phyloP scores from a whole-genome alignment of 2,329 filamentous ascomycete genomes.

The Neoascochyta sp. region DNA sequence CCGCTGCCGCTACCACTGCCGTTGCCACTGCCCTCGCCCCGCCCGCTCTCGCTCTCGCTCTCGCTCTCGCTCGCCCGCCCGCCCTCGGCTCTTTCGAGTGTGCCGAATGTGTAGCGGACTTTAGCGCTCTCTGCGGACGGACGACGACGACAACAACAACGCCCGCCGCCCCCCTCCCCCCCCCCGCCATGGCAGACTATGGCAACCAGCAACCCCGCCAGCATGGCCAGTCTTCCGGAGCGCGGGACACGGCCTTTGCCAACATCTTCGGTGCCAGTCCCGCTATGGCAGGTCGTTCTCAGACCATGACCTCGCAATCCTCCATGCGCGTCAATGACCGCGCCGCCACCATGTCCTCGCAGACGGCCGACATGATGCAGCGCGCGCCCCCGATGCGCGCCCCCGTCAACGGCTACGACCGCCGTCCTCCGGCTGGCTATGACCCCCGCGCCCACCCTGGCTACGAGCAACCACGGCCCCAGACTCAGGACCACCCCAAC shows the following conservation, averaged over 20 bases:
- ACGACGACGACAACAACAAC: too few relatives aligned
- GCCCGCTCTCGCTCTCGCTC: too few relatives aligned
- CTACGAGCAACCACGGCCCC: slow-evolving; percentile 27
- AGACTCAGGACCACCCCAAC: slow-evolving; percentile 24
- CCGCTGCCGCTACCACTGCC: too few relatives aligned
- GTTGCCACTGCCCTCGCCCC: too few relatives aligned
- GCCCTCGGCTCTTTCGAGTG: too few relatives aligned
- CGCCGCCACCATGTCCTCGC: slow-evolving; percentile 63
- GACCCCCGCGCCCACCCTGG: slow-evolving; percentile 24
- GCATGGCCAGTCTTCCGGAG: slow-evolving; percentile 55
- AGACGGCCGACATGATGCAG: slow-evolving; percentile 54
- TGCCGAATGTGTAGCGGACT: slow-evolving; percentile 26
- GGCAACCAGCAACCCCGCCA: slow-evolving; percentile 54
- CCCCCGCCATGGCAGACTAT: slow-evolving; percentile 67
- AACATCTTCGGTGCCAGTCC: slow-evolving; percentile 94
- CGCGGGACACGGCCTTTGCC: slow-evolving; percentile 91
- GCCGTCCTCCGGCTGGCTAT: slow-evolving; percentile 29
- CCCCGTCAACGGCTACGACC: slow-evolving; percentile 43
- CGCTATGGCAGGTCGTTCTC: slow-evolving; percentile 70
- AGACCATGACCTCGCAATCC: slow-evolving; percentile 87
- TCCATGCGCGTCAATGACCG: slow-evolving; percentile 61
- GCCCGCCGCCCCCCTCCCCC: too few relatives aligned
- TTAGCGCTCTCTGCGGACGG: slow-evolving; percentile 12
- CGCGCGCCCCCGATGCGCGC: slow-evolving; percentile 61
- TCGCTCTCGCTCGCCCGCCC: too few relatives aligned